Evolutionary conservation across 371 early-diverging fungal genomes (phyloP).

Genomic region (Mucor piriformis): DNA sequence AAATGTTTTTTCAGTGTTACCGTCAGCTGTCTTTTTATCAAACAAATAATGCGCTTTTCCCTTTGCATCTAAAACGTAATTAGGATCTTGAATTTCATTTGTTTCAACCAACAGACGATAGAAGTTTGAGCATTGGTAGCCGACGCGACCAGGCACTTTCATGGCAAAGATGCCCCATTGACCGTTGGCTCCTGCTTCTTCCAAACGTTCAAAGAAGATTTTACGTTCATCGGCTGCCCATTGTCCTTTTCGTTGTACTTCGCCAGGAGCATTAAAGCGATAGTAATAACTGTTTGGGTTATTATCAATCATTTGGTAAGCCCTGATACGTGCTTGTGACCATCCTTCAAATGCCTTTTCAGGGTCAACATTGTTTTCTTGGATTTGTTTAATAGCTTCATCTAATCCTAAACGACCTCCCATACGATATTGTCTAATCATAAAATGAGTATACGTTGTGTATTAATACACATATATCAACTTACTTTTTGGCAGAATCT

Average conservation of each 20-base stretch:
- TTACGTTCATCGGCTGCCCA: constrained; percentile 87
- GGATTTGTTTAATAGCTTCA: constrained; percentile 86
- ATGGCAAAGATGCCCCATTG: constrained; percentile 97
- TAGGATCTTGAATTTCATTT: constrained; percentile 84
- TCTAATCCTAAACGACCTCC: constrained; percentile 84
- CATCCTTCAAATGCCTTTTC: constrained; percentile 91
- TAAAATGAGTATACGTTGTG: neutral
- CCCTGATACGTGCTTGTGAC: constrained; percentile 91
- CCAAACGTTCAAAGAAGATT: constrained; percentile 78
- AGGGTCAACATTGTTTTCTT: constrained; percentile 72
- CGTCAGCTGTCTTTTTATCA: constrained; percentile 78
- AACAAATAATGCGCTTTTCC: constrained; percentile 90
- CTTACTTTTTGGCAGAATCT: constrained; percentile 75
- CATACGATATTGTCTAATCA: constrained; percentile 66
- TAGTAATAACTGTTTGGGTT: constrained; percentile 96
- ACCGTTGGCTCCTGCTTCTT: constrained; percentile 89
- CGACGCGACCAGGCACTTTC: constrained; percentile 93
- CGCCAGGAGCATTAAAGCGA: constrained; percentile 94
- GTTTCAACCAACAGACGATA: constrained; percentile 87
- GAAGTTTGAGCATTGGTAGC: constrained; percentile 96
- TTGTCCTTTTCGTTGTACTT: constrained; percentile 87
- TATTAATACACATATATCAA: neutral
- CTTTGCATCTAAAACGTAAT: constrained; percentile 86
- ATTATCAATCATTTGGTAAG: constrained; percentile 85
- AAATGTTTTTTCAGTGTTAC: constrained; percentile 77